A percentile compares a stretch with the other conserved stretches of the same genome.
phyloP scores from a whole-genome alignment of 148 eudicot genomes.

The Rheum nobile region DNA sequence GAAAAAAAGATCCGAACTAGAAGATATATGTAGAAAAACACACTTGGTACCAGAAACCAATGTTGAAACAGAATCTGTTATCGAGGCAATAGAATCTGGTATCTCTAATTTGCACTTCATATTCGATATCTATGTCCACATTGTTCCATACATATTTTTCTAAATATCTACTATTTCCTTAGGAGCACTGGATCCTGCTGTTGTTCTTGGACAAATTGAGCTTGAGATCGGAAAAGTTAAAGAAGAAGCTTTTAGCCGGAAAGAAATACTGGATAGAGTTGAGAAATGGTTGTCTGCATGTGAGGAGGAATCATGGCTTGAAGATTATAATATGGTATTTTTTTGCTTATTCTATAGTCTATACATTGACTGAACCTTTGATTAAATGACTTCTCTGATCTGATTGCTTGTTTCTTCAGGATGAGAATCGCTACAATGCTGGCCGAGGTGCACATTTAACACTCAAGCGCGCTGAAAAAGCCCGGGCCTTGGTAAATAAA shows the following conservation, averaged over 20 bases:
- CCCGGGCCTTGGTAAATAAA: slow-evolving; percentile 70
- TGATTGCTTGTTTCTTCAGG: slow-evolving; percentile 34
- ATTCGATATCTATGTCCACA: slow-evolving; percentile 4
- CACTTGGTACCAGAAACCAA: slow-evolving; percentile 57
- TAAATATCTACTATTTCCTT: slow-evolving; percentile 7
- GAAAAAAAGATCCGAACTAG: slow-evolving; percentile 79
- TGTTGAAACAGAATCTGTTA: slow-evolving; percentile 36
- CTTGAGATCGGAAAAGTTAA: slow-evolving; percentile 59
- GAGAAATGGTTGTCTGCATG: slow-evolving; percentile 93
- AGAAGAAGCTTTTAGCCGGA: slow-evolving; percentile 88
- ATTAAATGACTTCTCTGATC: neutral
- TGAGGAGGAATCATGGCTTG: slow-evolving; percentile 97
- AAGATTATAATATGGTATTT: slow-evolving; percentile 75
- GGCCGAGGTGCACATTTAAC: slow-evolving; percentile 91
- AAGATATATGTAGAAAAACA: slow-evolving; percentile 71
- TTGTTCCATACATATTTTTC: neutral
- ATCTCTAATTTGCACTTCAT: slow-evolving; percentile 4
- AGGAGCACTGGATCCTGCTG: slow-evolving; percentile 77
- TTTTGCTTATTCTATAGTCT: neutral
- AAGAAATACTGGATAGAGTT: slow-evolving; percentile 82
- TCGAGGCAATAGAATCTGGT: slow-evolving; percentile 83
- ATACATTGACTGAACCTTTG: neutral
- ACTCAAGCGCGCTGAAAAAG: slow-evolving; percentile 98
- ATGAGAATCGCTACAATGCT: slow-evolving; percentile 88
- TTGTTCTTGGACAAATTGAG: slow-evolving; percentile 77